phyloP scores from a whole-genome alignment of 441 rosid species.

The Bruguiera hainesii region DNA sequence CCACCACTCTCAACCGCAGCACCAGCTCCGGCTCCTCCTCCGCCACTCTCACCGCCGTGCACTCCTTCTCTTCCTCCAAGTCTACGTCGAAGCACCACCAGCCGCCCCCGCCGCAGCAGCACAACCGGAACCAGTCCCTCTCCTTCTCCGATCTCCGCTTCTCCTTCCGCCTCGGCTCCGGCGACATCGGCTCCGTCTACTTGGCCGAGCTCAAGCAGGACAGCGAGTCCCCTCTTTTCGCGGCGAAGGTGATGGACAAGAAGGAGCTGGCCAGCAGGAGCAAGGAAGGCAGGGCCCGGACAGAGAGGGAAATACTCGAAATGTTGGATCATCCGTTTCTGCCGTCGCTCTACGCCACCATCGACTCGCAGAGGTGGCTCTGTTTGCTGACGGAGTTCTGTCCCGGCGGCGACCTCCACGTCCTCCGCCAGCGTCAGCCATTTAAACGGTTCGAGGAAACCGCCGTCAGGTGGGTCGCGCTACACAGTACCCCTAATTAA shows the following conservation, averaged over 20 bases:
- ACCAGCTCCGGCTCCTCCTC: slow-evolving; percentile 72
- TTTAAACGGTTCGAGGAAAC: slow-evolving; percentile 77
- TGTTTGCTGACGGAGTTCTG: slow-evolving; percentile 91
- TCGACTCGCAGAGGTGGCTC: slow-evolving; percentile 79
- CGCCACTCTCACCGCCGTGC: slow-evolving; percentile 56
- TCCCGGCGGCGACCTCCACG: slow-evolving; percentile 93
- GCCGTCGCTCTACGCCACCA: slow-evolving; percentile 68
- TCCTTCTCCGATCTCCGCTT: slow-evolving; percentile 45
- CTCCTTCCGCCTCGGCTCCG: slow-evolving; percentile 29
- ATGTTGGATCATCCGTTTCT: slow-evolving; percentile 84
- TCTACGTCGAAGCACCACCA: slow-evolving; percentile 24
- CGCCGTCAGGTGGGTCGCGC: slow-evolving; percentile 75
- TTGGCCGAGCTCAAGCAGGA: neutral
- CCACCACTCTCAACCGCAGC: slow-evolving; percentile 63
- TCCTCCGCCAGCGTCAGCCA: slow-evolving; percentile 86
- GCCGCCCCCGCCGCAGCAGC: slow-evolving; percentile 49
- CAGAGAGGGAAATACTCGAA: slow-evolving; percentile 81
- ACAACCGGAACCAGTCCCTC: slow-evolving; percentile 77
- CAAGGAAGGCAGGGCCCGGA: slow-evolving; percentile 82
- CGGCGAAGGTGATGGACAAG: slow-evolving; percentile 92
- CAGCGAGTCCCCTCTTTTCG: slow-evolving; percentile 26
- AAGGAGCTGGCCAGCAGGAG: slow-evolving; percentile 68
- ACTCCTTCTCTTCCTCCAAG: slow-evolving; percentile 61
- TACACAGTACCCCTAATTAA: neutral
- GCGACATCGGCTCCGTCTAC: slow-evolving; percentile 15